Evolutionary conservation across 148 eudicot species (phyloP), one percentile per base, ranked within the genome.

Genomic region (Heliosperma pusillum): DNA sequence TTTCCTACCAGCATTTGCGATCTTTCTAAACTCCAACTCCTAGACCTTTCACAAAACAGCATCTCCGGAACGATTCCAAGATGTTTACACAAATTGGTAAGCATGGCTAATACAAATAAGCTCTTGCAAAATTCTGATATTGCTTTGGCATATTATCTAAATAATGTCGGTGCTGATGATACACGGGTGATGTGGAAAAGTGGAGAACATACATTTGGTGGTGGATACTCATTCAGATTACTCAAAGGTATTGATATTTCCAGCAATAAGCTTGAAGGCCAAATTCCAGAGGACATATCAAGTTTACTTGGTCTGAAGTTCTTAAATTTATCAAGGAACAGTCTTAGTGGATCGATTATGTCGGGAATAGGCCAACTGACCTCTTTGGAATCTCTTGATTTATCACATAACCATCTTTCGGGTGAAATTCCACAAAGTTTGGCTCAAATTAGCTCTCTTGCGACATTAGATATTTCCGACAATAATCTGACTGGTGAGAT

Each of bases 1-100:
- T 4, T 66, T 17, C 81, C 81, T 36, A 66, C 40, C 53, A 78
- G 81, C 67, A 24, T 78, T 7, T 69, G 79, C 16, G 7, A 69
- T 10, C 64, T 76, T 21, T 76, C 69, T 1, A 1, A 1, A 20
- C 57, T 69, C 57, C 79, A 76, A 69, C 42, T 76, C 6, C 36
- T 69, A n/a, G 79, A 76, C 45, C 67, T 76, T 76, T 76, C 79
- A 11, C 30, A 29, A 4, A 69, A 76, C 27, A 2, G 22, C 30
- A 58, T 76, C 17, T 69, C 68, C 10, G 74, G 79, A 24, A 42
- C 11, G 44, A 76, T 76, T 30, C 74, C 74, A 0, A 59, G 47
- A 44, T 76, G 79, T 59, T 16, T 69, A 15, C 0, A 25, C 26
- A 42, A 76, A 16, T 26, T 76, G 5, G n/a, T 15, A 57, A 74